These are phyloP conservation scores for Talaromyces stipitatus DNA, from an alignment of 495 filamentous ascomycete species.

Conservation along the genomic window DNA sequence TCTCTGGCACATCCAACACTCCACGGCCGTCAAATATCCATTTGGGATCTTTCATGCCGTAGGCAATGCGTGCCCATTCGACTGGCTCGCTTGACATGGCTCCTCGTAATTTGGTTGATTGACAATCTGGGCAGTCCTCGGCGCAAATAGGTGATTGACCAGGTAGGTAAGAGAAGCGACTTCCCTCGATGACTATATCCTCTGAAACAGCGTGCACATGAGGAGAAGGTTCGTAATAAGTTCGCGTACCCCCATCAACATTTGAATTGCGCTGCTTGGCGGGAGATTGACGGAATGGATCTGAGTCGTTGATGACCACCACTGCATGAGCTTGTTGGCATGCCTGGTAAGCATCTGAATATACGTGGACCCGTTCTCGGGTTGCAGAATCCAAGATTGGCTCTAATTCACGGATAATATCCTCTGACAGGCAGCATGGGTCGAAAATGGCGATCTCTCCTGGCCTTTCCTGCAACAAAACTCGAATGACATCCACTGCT, in stretches of 20 bases:
- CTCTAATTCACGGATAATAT: conserved; percentile 35
- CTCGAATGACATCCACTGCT: conserved; percentile 58
- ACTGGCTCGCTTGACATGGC: conserved; percentile 20
- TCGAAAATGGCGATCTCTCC: conserved; percentile 68
- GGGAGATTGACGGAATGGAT: conserved; percentile 22
- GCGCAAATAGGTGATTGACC: conserved; percentile 7
- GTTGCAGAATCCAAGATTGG: conserved; percentile 2
- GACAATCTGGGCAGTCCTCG: conserved; percentile 17
- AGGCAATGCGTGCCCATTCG: conserved; percentile 46
- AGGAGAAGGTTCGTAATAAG: not conserved
- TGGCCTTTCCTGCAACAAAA: conserved; percentile 54
- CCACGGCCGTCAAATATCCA: conserved; percentile 68
- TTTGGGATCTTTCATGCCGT: conserved; percentile 56
- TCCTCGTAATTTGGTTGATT: conserved; percentile 8
- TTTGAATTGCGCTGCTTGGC: not conserved
- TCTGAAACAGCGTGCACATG: not conserved
- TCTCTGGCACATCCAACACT: conserved; percentile 46
- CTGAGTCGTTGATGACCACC: conserved; percentile 30
- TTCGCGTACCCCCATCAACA: not conserved
- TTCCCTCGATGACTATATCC: not conserved
- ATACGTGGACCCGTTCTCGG: conserved; percentile 19
- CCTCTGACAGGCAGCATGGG: conserved; percentile 48
- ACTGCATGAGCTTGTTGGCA: conserved; percentile 29
- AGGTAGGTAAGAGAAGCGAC: conserved; percentile 1
- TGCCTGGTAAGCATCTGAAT: conserved; percentile 28